Evolutionary conservation across 345 rosid species (phyloP).

Genomic region (Salix exigua): DNA sequence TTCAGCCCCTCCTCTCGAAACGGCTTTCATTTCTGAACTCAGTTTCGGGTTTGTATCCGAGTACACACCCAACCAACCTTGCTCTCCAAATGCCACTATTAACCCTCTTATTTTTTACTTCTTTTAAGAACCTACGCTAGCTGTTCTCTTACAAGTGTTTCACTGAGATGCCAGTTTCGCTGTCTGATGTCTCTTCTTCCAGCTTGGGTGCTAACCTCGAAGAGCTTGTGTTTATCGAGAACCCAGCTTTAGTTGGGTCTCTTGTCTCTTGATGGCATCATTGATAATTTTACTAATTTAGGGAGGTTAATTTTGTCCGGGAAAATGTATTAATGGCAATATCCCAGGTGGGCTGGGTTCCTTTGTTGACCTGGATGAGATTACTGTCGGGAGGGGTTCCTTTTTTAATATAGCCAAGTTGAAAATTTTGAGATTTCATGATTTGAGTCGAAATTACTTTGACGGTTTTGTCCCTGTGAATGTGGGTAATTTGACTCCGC

Average conservation of each 20-base stretch:
- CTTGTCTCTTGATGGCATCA: conserved; percentile 32
- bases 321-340: conserved; percentile 46
- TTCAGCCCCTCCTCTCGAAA: neutral
- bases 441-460: conserved; percentile 40
- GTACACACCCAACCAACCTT: conserved; percentile 56
- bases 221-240: conserved; percentile 58
- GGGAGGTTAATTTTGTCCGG: conserved; percentile 51
- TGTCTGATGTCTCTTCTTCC: conserved; percentile 32
- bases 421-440: conserved; percentile 44
- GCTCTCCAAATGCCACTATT: conserved; percentile 48
- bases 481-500: conserved; percentile 37
- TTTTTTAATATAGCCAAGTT: conserved; percentile 19
- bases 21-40: conserved; percentile 52
- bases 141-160: conserved; percentile 66
- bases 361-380: conserved; percentile 45
- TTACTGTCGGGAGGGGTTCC: conserved; percentile 52
- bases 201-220: conserved; percentile 40
- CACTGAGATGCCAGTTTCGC: conserved; percentile 29
- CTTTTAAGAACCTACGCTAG: conserved; percentile 54
- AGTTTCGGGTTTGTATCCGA: conserved; percentile 63
- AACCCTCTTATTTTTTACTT: conserved; percentile 46
- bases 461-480: conserved; percentile 38
- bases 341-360: conserved; percentile 38
- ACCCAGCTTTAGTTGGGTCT: conserved; percentile 47
- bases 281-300: conserved; percentile 40